Base-by-base conservation (phyloP, 2,329 filamentous ascomycete genomes). In the Fusarium sp. region DNA sequence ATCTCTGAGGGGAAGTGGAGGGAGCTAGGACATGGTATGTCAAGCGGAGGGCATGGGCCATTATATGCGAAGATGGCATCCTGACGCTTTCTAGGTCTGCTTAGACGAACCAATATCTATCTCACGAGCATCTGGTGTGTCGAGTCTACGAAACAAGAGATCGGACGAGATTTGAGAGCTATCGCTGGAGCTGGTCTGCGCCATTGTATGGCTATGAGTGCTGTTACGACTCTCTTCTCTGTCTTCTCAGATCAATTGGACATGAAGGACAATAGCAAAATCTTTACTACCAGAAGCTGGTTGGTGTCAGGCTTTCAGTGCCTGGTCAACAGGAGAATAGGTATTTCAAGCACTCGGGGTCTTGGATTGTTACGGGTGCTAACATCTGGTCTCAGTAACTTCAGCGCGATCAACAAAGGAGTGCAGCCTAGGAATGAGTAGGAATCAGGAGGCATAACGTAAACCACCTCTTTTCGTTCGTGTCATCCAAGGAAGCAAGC, bases 1-100 rank as follows among this genome's bases (percentile, higher is more conserved):
- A 98, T 82, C 93, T 98, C 73, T 98, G 84, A 75, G 22, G 10
- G 18, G 31, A 6, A 35, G 25, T 27, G 22, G 25, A 25, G 10
- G 6, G 29, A 27, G 42, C 18, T 13, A 38, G 35, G 42, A 6
- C 11, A 25, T 35, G n/a, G 22, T 14, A 40, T 45, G n/a, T 13
- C 20, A 20, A 47, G 33, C n/a, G 22, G 42, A 47, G 42, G 42
- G 1, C 3, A 47, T 6, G 6, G n/a, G 20, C 8, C 20, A 18
- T 25, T 20, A 20, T 10, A 31, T 29, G 31, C 36, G 22, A 38
- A 27, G n/a, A 33, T 27, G 18, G 18, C 14, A 25, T 33, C 47
- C 27, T 35, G 16, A 27, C 16, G 9, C 18, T 20, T 11, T 35
- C 6, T 22, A 31, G 25, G 18, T 18, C 18, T 61, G 8, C 38